Evolutionary conservation across 352 stramenopile genomes (phyloP).

Genomic region (Phytophthora colocasiae): DNA sequence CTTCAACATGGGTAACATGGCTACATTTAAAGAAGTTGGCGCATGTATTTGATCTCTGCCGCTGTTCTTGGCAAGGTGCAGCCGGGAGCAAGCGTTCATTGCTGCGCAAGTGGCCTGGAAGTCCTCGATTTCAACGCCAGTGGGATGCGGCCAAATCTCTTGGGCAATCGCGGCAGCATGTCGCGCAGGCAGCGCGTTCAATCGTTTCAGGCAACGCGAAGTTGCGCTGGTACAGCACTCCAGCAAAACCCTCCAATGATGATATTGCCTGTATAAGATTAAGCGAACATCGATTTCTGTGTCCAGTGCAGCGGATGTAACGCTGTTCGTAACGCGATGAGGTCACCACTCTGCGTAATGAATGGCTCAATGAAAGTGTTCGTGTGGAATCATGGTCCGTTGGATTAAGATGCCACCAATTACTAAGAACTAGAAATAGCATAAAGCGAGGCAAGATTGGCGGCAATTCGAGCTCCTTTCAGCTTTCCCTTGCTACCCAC

Average conservation of each 20-base stretch:
- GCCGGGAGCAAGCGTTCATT: too few species aligned
- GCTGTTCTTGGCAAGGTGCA: not conserved
- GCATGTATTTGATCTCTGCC: conserved; percentile 12
- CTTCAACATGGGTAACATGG: conserved; percentile 33
- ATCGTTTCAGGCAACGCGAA: conserved; percentile 2
- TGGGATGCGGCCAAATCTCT: conserved; percentile 17
- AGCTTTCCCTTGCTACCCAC: conserved; percentile 2
- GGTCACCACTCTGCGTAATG: conserved; percentile 25
- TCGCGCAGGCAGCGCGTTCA: conserved; percentile 18
- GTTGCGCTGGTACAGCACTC: not conserved
- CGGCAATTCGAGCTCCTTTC: too few species aligned
- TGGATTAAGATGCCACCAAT: conserved; percentile 3
- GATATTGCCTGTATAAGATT: not conserved
- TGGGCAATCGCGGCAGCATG: conserved; percentile 15
- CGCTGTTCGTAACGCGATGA: conserved; percentile 26
- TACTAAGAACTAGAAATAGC: too few species aligned
- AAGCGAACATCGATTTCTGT: conserved; percentile 1
- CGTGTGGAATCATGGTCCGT: not conserved
- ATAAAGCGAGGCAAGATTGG: too few species aligned
- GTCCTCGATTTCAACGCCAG: too few species aligned
- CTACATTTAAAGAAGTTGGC: conserved; percentile 19
- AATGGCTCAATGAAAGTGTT: not conserved
- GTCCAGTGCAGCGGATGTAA: conserved; percentile 1
- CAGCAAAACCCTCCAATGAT: not conserved
- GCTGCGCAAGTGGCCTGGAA: too few species aligned